Evolutionary conservation across 2,329 filamentous ascomycete species (phyloP).

Genomic region (Xylaria polymorpha): DNA sequence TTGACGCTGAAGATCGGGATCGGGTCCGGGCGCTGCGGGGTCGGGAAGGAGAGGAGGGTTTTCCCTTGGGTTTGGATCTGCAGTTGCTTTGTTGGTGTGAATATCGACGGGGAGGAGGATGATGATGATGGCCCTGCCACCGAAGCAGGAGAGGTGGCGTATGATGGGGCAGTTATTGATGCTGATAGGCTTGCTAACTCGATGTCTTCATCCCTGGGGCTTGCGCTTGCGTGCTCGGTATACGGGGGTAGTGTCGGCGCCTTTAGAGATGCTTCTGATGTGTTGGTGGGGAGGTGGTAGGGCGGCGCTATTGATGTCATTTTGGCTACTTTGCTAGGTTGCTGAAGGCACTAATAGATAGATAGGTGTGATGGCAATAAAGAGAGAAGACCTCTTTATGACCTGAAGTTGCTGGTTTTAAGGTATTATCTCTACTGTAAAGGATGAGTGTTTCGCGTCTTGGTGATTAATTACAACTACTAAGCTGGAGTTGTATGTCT

Average conservation of each 20-base stretch:
- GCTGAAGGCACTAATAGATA: background rate
- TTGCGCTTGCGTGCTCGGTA: conserved; percentile 23
- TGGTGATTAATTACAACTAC: background rate
- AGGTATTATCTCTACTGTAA: background rate
- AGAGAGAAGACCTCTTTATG: background rate
- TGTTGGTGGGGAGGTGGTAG: conserved; percentile 13
- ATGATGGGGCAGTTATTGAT: conserved; percentile 23
- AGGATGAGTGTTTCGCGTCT: background rate
- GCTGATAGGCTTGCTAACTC: conserved; percentile 28
- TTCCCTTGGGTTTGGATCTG: conserved; percentile 63
- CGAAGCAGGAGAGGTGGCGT: background rate
- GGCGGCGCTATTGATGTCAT: conserved; percentile 28
- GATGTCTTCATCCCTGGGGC: conserved; percentile 13
- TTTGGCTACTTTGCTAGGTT: background rate
- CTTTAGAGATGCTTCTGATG: conserved; percentile 19
- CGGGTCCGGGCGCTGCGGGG: conserved; percentile 42
- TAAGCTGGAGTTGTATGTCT: conserved; percentile 5
- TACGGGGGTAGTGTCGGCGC: conserved; percentile 29
- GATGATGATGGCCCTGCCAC: conserved; percentile 2
- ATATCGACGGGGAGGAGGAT: conserved; percentile 41
- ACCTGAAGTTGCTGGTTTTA: background rate
- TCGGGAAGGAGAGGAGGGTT: conserved; percentile 56
- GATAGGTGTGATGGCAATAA: background rate
- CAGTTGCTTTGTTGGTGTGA: conserved; percentile 58
- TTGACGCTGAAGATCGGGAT: conserved; percentile 57